Conservation (phyloP, 2,329 filamentous ascomycete genomes). For the Westerdykella ornata region DNA sequence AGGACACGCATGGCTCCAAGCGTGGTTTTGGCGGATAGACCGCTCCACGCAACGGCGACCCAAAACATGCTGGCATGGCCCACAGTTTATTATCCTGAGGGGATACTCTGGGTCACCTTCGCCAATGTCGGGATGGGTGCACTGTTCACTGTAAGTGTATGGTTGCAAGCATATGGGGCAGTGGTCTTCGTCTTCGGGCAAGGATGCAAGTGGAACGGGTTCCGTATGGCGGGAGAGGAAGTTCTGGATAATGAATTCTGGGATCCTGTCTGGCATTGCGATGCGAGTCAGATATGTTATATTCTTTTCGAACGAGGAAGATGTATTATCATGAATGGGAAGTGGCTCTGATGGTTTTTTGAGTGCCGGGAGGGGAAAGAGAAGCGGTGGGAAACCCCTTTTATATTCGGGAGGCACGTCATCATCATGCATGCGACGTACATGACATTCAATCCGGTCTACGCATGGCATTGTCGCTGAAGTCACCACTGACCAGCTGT, state of each 20-base stretch:
- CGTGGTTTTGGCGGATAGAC: slow-evolving; percentile 12
- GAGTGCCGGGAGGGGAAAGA: no score
- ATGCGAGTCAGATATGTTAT: no score
- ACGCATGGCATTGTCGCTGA: no score
- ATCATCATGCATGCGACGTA: no score
- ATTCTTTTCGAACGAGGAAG: no score
- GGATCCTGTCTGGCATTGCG: slow-evolving; percentile 10
- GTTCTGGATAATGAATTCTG: slow-evolving; percentile 12
- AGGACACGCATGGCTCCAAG: slow-evolving; percentile 20
- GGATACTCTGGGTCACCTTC: slow-evolving; percentile 15
- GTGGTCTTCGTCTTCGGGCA: slow-evolving; percentile 1
- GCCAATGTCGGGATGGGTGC: slow-evolving; percentile 15
- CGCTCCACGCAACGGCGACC: slow-evolving; percentile 16
- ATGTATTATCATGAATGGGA: no score
- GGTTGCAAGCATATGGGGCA: slow-evolving; percentile 15
- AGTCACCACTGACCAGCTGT: no score
- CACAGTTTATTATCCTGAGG: slow-evolving; percentile 10
- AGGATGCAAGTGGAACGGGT: slow-evolving; percentile 6
- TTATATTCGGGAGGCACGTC: no score
- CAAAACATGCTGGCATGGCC: slow-evolving; percentile 14
- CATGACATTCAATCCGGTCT: no score
- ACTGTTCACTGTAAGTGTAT: slow-evolving; percentile 9
- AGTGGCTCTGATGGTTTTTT: no score
- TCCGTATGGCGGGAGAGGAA: slow-evolving; percentile 16
- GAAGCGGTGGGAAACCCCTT: no score